Evolutionary conservation across 2,329 filamentous ascomycete genomes (phyloP).

Genomic region (Cercospora brassicicola): DNA sequence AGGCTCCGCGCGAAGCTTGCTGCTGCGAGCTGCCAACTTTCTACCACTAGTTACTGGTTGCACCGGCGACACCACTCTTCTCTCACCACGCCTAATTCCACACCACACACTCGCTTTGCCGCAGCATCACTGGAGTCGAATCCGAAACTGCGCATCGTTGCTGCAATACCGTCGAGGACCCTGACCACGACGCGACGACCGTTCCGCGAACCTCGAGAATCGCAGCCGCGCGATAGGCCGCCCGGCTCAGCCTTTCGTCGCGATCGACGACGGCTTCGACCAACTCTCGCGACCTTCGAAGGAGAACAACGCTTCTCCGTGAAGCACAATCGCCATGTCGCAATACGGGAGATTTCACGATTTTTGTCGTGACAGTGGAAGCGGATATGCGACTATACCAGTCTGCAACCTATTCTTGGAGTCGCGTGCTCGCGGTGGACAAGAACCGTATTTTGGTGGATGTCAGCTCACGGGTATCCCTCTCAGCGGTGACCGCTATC

Average conservation of each 20-base stretch:
- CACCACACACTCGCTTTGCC: slow-evolving; percentile 6
- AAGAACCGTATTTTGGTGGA: slow-evolving; percentile 51
- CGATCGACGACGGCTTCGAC: neutral
- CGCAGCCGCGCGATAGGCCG: neutral
- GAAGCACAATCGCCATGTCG: slow-evolving; percentile 23
- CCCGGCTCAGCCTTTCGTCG: neutral
- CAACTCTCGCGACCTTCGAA: neutral
- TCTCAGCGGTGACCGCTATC: slow-evolving; percentile 61
- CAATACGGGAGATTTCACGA: slow-evolving; percentile 43
- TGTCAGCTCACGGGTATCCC: slow-evolving; percentile 76
- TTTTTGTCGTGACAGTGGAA: slow-evolving; percentile 54
- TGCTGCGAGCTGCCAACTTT: slow-evolving; percentile 12
- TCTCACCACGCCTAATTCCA: neutral
- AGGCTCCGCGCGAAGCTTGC: slow-evolving; percentile 13
- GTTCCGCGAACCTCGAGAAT: neutral
- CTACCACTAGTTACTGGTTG: neutral
- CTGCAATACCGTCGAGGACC: neutral
- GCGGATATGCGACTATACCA: slow-evolving; percentile 37
- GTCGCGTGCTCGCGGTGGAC: slow-evolving; percentile 59
- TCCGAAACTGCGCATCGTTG: neutral
- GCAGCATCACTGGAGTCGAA: neutral
- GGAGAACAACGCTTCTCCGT: neutral
- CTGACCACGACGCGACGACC: neutral
- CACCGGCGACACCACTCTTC: slow-evolving; percentile 4
- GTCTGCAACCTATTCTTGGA: slow-evolving; percentile 65